These are phyloP conservation scores for Rhizopus stolonifer DNA, from an alignment of 371 early-diverging fungal species.

Conservation along the genomic window DNA sequence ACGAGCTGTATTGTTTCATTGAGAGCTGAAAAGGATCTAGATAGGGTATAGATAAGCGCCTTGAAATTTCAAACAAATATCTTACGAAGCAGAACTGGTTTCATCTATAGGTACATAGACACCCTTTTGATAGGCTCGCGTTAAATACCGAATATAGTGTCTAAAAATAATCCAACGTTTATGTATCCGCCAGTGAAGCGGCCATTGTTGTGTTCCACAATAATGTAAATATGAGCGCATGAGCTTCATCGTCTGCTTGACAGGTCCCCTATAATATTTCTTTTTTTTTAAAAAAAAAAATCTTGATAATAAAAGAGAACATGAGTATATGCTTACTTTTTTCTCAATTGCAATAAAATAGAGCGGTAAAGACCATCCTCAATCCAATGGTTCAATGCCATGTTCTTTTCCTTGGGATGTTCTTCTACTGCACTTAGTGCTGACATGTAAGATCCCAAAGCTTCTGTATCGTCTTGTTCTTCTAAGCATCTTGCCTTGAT, in stretches of 20 bases:
- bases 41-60: slow-evolving; percentile 6
- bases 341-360: slow-evolving; percentile 53
- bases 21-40: slow-evolving; percentile 9
- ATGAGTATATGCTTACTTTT: slow-evolving; percentile 36
- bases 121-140: slow-evolving; percentile 28
- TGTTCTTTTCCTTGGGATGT: slow-evolving; percentile 46
- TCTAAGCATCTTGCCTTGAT: slow-evolving; percentile 62
- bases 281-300: neutral
- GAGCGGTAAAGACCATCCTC: slow-evolving; percentile 70
- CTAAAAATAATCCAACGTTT: slow-evolving; percentile 51
- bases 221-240: slow-evolving; percentile 35
- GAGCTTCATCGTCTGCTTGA: slow-evolving; percentile 27
- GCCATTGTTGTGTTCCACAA: slow-evolving; percentile 34
- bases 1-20: slow-evolving; percentile 20
- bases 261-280: slow-evolving; percentile 9
- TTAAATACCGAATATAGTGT: slow-evolving; percentile 39
- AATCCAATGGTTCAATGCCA: slow-evolving; percentile 62
- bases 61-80: too few relatives aligned
- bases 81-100: neutral
- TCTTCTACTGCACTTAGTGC: slow-evolving; percentile 46
- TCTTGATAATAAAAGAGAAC: neutral
- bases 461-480: slow-evolving; percentile 45
- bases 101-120: slow-evolving; percentile 28
- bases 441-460: slow-evolving; percentile 53
- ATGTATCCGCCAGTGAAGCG: slow-evolving; percentile 40